Evolutionary conservation across 2,329 filamentous ascomycete genomes (phyloP).

Genomic region (Nigrospora oryzae): DNA sequence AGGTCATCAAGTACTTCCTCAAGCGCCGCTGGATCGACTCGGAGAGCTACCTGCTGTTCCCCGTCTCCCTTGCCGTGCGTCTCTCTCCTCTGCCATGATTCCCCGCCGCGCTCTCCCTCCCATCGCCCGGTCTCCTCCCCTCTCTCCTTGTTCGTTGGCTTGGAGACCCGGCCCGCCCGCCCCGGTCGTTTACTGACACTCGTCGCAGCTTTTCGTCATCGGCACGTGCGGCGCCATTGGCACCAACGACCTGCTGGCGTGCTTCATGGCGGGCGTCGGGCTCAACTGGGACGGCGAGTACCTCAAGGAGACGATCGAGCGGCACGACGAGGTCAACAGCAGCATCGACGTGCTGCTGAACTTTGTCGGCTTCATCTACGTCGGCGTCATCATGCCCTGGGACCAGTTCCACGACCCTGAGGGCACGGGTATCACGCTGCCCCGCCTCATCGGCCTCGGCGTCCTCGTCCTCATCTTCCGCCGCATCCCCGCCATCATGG

Average conservation of each 20-base stretch:
- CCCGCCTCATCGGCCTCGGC: slow-evolving; percentile 9
- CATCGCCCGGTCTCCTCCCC: no score
- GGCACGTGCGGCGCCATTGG: slow-evolving; percentile 51
- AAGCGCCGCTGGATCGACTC: slow-evolving; percentile 44
- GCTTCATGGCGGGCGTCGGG: slow-evolving; percentile 49
- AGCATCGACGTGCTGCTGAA: slow-evolving; percentile 22
- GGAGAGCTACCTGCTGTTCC: slow-evolving; percentile 44
- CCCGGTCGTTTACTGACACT: background rate
- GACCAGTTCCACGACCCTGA: slow-evolving; percentile 3
- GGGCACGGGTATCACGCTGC: slow-evolving; percentile 3
- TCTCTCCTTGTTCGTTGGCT: no score
- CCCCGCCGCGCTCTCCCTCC: no score
- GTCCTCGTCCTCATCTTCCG: slow-evolving; percentile 11
- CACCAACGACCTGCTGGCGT: slow-evolving; percentile 52
- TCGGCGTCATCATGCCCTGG: slow-evolving; percentile 16
- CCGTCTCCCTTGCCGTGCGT: slow-evolving; percentile 37
- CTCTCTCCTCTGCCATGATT: background rate
- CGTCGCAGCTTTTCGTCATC: slow-evolving; percentile 41
- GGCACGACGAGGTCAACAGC: slow-evolving; percentile 53
- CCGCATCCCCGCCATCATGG: slow-evolving; percentile 11
- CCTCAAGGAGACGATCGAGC: slow-evolving; percentile 42
- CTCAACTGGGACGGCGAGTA: slow-evolving; percentile 56
- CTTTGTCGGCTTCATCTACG: slow-evolving; percentile 14
- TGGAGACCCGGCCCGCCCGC: background rate
- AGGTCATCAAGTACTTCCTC: slow-evolving; percentile 34